These are phyloP conservation scores for Aspergillus clavatus DNA, from an alignment of 2,329 filamentous ascomycete genomes.

Conservation along the genomic window DNA sequence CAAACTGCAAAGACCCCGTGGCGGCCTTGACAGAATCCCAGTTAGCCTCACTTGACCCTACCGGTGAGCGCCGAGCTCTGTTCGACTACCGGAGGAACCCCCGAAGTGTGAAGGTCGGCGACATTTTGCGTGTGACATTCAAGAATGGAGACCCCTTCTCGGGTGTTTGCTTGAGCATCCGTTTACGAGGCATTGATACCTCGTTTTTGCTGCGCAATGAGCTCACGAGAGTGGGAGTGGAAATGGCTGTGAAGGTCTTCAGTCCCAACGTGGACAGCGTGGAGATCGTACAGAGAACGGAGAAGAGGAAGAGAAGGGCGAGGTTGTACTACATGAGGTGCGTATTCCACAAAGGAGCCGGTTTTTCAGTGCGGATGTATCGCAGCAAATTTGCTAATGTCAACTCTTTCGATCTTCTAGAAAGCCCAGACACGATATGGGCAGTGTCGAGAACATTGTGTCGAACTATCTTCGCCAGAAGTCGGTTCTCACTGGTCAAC, in stretches of 20 bases:
- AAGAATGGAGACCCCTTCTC: constrained; percentile 84
- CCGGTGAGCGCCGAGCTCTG: constrained; percentile 72
- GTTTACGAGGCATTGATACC: constrained; percentile 81
- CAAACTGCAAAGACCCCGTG: constrained; percentile 57
- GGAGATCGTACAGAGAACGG: constrained; percentile 82
- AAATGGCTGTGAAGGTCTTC: constrained; percentile 98
- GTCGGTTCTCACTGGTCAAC: constrained; percentile 38
- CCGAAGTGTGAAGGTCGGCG: constrained; percentile 76
- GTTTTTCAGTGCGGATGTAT: no score
- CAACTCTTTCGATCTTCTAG: constrained; percentile 22
- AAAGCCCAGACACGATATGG: constrained; percentile 79
- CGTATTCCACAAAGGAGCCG: constrained; percentile 21
- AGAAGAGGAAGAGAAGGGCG: constrained; percentile 80
- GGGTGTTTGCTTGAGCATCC: constrained; percentile 82
- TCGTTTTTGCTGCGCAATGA: constrained; percentile 81
- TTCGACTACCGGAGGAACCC: constrained; percentile 69
- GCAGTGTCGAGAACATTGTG: constrained; percentile 77
- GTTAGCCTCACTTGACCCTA: constrained; percentile 73
- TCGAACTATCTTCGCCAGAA: constrained; percentile 57
- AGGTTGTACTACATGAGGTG: constrained; percentile 83
- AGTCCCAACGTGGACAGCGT: constrained; percentile 83
- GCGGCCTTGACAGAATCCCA: constrained; percentile 62
- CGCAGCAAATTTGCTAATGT: constrained; percentile 8
- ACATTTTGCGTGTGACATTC: constrained; percentile 85
- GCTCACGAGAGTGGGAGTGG: constrained; percentile 78